These are phyloP conservation scores for Rhododendron mucronatum DNA, from an alignment of 148 eudicot genomes.

Conservation along the genomic window DNA sequence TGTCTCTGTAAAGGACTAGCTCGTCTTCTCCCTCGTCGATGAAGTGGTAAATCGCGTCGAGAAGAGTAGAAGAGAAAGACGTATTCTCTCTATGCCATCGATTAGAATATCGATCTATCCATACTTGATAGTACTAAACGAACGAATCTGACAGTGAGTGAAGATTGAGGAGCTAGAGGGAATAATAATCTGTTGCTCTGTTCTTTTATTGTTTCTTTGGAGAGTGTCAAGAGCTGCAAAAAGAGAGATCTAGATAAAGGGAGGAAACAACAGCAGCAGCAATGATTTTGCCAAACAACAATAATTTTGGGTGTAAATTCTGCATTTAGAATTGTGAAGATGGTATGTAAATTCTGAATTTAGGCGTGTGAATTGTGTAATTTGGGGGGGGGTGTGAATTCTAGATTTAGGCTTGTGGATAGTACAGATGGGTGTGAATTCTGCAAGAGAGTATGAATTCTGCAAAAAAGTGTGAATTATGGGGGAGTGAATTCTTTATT, in stretches of 20 bases:
- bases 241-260: conserved; percentile 7
- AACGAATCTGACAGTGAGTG: neutral
- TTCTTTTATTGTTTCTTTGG: conserved; percentile 16
- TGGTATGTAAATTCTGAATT: too few relatives aligned
- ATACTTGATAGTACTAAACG: neutral
- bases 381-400: too few relatives aligned
- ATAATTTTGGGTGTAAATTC: too few relatives aligned
- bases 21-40: conserved; percentile 48
- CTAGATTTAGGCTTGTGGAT: too few relatives aligned
- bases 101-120: conserved; percentile 5
- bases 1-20: conserved; percentile 17
- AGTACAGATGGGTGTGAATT: too few relatives aligned
- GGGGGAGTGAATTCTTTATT: too few relatives aligned
- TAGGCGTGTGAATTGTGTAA: too few relatives aligned
- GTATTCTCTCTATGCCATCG: conserved; percentile 21
- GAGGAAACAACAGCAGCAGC: neutral
- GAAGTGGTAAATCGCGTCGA: conserved; percentile 76
- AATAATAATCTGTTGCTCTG: neutral
- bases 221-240: conserved; percentile 30
- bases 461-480: too few relatives aligned
- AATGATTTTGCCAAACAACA: neutral
- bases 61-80: conserved; percentile 74
- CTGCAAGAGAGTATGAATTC: too few relatives aligned
- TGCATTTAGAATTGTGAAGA: too few relatives aligned
- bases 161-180: neutral